Base-by-base conservation (phyloP, 495 filamentous ascomycete genomes). In the Xylaria venustula region DNA sequence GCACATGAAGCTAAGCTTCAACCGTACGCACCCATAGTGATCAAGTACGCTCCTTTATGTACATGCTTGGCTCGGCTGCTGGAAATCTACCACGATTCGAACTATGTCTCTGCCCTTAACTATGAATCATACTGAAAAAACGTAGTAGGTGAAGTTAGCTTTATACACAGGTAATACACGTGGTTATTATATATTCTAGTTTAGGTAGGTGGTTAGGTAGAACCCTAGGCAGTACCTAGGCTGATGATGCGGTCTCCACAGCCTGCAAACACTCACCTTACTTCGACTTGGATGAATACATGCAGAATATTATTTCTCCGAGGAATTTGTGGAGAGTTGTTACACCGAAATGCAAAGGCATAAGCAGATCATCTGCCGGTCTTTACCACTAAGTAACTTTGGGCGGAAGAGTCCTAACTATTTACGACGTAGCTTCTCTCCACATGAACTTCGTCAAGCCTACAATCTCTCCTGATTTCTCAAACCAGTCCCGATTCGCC, bases 301-400 rank as follows among this genome's bases (percentile, higher is more conserved):
- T 15, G 26, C 41, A 20, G 2, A 55, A 15, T 22, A n/a, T 14
- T 32, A 34, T 45, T 55, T 55, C 25, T 41, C 26, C 26, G 53
- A 55, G 40, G 4, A 19, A 4, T 20, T 20, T 45, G 17, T 22
- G 42, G 42, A 45, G 30, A n/a, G n/a, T 45, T 45, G 17, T 22
- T 22, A 45, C 42, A 40, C 37, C 7, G 17, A 20, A 45, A 22
- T 19, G 2, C 42, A 14, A 22, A 14, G 42, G 17, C n/a, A 45
- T 20, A 45, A 5, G 53, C n/a, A 44, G 40, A 55, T 55, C 53
- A 45, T 22, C 41, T 45, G 40, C 40, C 53, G 53, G 53, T n/a
- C 36, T 22, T 28, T 42, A 42, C 51, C 20, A 28, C 14, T 7
- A 42, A 14, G 36, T 54, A 54, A 25, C 32, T 55, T 45, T 55